These are phyloP conservation scores for Globisporangium parvum DNA, from an alignment of 352 stramenopile genomes.

Conservation along the genomic window DNA sequence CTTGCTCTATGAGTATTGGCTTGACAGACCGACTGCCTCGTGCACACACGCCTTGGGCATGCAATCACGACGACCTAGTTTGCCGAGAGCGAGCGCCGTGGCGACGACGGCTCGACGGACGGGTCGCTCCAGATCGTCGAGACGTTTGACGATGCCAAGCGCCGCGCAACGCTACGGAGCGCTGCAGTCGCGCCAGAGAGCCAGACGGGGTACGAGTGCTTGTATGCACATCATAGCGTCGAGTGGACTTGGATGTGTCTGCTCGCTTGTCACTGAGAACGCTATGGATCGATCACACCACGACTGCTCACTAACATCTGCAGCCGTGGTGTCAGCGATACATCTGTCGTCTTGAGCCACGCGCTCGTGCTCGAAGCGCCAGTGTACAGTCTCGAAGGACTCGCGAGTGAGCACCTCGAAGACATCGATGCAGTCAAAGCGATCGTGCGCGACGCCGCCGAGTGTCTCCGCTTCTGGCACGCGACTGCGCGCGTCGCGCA, in stretches of 20 bases:
- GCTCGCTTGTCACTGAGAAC: background rate
- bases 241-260: constrained; percentile 5
- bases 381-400: constrained; percentile 36
- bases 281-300: no score
- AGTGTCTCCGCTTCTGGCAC: constrained; percentile 60
- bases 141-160: constrained; percentile 57
- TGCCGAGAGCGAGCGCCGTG: background rate
- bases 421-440: constrained; percentile 22
- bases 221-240: background rate
- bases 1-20: no score
- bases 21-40: background rate
- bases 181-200: constrained; percentile 33
- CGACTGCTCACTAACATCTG: constrained; percentile 17
- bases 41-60: background rate
- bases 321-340: constrained; percentile 28
- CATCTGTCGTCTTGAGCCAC: constrained; percentile 40
- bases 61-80: background rate
- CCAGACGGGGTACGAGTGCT: constrained; percentile 34
- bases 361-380: constrained; percentile 51
- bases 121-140: constrained; percentile 29
- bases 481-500: constrained; percentile 39
- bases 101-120: constrained; percentile 3
- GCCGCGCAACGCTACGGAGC: constrained; percentile 31
- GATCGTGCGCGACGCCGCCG: constrained; percentile 35
- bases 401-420: constrained; percentile 26